Base-by-base conservation (phyloP, 106 monocot species). In the Dendrobium officinale region DNA sequence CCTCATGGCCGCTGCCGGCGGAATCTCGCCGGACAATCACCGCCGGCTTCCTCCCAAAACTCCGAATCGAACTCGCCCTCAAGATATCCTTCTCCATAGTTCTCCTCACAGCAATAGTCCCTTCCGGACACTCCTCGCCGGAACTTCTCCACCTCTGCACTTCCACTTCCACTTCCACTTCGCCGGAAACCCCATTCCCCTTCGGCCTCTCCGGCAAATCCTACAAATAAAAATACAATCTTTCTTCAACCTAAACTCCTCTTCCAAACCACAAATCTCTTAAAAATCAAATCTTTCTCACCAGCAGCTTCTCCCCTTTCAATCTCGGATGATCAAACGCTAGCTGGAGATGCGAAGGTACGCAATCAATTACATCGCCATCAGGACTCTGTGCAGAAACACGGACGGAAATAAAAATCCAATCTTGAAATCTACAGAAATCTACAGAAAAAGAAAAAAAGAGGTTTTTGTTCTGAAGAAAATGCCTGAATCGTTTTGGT, bases 301-400 rank as follows among this genome's bases (percentile, higher is more conserved):
- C 96, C 97, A 84, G 78, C 75, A 89, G 89, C 31, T 81, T 88
- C 80, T 87, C 86, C 8, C 97, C 94, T 79, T 75, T 88, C 2
- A 97, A 84, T 61, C 76, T 85, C 10, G 94, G 97, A 55, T 97
- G 94, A 80, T 92, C 97, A 73, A 97, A 97, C 29, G 97, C 97
- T 20, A 92, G 94, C 80, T 97, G 97, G 42, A 94, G 85, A 77
- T 97, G 88, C 33, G 89, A 84, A n/a, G 83, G 87, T 72, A 97
- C 91, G 73, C 97, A 97, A 77, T 97, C 94, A 70, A 97, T 92
- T 5, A 89, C 37, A 88, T 97, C 97, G 22, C 97, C 97, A 78
- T 94, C 97, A 1, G 97, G 87, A 79, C 97, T 97, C 97, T 97
- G 82, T 72, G 18, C 4, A 61, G 15, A 82, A 37, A 74, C 16